Base-by-base conservation (phyloP, 257 asterid genomes). In the Schizonepeta tenuifolia region DNA sequence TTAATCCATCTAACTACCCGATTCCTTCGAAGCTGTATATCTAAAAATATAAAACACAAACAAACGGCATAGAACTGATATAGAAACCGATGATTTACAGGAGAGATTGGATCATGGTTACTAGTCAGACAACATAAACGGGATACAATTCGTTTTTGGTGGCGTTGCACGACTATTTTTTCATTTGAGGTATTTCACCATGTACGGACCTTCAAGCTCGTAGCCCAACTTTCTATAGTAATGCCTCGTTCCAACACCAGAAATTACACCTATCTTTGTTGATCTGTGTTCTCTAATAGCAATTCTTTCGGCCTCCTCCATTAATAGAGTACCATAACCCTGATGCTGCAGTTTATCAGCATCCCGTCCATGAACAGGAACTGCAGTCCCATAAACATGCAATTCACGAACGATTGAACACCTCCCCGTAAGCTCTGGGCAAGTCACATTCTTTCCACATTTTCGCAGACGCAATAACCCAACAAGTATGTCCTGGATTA, bases 141-240 rank as follows among this genome's bases (percentile, higher is more conserved):
- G 56, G 56, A 15, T 6, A 54, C 33, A 6, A 4, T 35, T 54
- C 35, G 31, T 54, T 55, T 55, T 24, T 10, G 61, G 35, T 55
- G 17, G 35, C 38, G 9, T 12, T 21, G 35, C 61, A 6, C 15
- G 28, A 26, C 38, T 6, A 47, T 7, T 24, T 38, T 4, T 22
- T 76, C 63, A 70, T 13, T 75, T 44, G 68, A 92, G 94, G 79
- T 80, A 77, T 83, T 95, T 95, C 56, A 95, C 96, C 98, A 92
- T 95, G 89, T 90, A 95, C 51, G 97, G 98, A 65, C 99, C 99
- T 86, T 95, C 99, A 57, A 95, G 96, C 82, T 90, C 98, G 63
- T 92, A 95, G 3, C 99, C 98, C 83, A 95, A 78, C 80, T 92
- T 95, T 77, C 99, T 82, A 74, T 95, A 95, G 86, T 92, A 92